Evolutionary conservation across 208 protist species (phyloP).

Genomic region (Lotmaria passim): DNA sequence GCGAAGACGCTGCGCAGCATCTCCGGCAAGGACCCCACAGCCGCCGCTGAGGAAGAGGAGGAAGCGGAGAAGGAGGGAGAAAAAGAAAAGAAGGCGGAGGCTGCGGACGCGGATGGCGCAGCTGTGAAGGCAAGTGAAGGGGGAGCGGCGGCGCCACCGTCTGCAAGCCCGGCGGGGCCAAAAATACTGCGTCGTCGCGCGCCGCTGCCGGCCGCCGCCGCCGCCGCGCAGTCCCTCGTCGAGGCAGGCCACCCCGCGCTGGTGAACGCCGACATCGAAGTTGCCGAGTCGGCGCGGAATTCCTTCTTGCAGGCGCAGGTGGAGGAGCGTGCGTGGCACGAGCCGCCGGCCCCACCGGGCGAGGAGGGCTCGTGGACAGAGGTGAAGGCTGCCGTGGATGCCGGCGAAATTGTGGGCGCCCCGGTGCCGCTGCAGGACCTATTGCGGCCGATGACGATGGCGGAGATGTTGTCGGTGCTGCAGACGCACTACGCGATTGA

Average conservation of each 20-base stretch:
- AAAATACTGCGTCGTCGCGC: slow-evolving; percentile 79
- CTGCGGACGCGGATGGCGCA: neutral
- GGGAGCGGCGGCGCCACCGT: neutral
- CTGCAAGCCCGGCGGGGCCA: slow-evolving; percentile 29
- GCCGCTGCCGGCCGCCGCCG: slow-evolving; percentile 62
- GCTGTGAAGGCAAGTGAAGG: neutral
- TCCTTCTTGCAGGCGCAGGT: slow-evolving; percentile 86
- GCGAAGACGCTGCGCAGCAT: slow-evolving; percentile 40
- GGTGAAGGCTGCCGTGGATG: slow-evolving; percentile 78
- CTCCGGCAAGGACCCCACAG: slow-evolving; percentile 2
- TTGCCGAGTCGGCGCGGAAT: slow-evolving; percentile 71
- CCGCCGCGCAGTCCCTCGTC: slow-evolving; percentile 70
- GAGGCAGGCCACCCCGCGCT: slow-evolving; percentile 81
- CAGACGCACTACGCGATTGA: slow-evolving; percentile 62
- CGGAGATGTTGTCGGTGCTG: slow-evolving; percentile 72
- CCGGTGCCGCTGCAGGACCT: slow-evolving; percentile 56
- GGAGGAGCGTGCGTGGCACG: slow-evolving; percentile 87
- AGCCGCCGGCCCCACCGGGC: slow-evolving; percentile 83
- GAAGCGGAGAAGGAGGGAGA: neutral
- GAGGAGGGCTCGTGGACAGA: slow-evolving; percentile 89
- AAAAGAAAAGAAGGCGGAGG: neutral
- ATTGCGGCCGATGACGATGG: slow-evolving; percentile 73
- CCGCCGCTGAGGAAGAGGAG: slow-evolving; percentile 1
- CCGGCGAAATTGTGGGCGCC: slow-evolving; percentile 65
- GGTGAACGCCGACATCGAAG: slow-evolving; percentile 57